A percentile compares a stretch with the other conserved stretches of the same genome.
Evolutionary conservation across 2,329 filamentous ascomycete species (phyloP).

Genomic region (Fusarium floridanum): DNA sequence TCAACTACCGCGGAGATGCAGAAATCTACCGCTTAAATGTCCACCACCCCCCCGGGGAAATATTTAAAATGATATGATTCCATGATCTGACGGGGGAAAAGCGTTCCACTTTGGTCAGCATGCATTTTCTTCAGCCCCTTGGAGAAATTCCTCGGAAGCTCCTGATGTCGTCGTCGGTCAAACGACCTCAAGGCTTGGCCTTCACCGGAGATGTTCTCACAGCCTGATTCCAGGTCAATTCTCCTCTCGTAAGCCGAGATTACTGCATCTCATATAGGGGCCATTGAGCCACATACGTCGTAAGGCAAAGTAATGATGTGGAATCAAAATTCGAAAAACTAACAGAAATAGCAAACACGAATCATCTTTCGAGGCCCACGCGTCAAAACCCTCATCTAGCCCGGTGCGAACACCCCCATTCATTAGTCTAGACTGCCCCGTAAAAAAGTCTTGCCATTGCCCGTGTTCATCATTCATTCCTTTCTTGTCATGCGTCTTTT

Average conservation of each 20-base stretch:
- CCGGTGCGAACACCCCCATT: neutral
- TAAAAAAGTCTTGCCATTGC: conserved; percentile 2
- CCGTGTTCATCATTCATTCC: neutral
- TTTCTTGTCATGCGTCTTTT: neutral
- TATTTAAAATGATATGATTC: conserved; percentile 26
- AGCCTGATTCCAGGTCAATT: neutral
- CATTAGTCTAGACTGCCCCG: neutral
- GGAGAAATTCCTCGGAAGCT: neutral
- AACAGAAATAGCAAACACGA: neutral
- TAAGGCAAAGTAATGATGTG: neutral
- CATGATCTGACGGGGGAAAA: conserved; percentile 12
- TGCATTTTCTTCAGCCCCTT: neutral
- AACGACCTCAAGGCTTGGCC: neutral
- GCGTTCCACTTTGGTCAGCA: conserved; percentile 8
- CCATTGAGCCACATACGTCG: neutral
- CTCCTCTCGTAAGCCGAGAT: neutral
- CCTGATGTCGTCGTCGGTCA: conserved; percentile 14
- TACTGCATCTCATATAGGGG: neutral
- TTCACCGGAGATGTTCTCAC: neutral
- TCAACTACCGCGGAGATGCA: conserved; percentile 29
- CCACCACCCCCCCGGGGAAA: neutral
- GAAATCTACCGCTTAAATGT: neutral
- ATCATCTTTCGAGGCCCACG: neutral
- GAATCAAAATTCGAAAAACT: neutral
- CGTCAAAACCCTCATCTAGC: neutral